These are phyloP conservation scores for Penicillium odoratum DNA, from an alignment of 495 filamentous ascomycete genomes.

Conservation along the genomic window DNA sequence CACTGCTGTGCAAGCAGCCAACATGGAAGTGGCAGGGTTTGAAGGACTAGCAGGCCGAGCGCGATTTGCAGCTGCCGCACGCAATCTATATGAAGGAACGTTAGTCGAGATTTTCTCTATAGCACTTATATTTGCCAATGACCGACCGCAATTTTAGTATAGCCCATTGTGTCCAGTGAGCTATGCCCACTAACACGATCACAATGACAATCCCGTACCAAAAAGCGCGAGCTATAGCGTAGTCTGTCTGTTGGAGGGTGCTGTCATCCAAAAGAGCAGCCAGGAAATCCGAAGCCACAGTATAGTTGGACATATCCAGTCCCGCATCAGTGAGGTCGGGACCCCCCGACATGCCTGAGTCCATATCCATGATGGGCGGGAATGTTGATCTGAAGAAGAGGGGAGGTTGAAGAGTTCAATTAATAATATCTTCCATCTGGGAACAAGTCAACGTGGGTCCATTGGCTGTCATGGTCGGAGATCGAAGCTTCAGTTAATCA, in stretches of 20 bases:
- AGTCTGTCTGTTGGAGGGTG: slow-evolving; percentile 2
- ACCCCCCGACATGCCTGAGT: slow-evolving; percentile 14
- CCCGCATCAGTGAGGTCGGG: slow-evolving; percentile 14
- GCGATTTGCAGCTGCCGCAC: slow-evolving; percentile 4
- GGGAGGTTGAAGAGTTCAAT: background rate
- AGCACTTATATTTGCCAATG: background rate
- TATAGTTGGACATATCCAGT: slow-evolving; percentile 16
- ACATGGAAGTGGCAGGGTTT: slow-evolving; percentile 3
- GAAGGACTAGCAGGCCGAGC: slow-evolving; percentile 4
- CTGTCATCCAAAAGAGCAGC: slow-evolving; percentile 10
- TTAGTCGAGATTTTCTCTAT: background rate
- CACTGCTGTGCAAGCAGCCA: slow-evolving; percentile 12
- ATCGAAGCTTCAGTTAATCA: background rate
- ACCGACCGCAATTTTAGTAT: slow-evolving; percentile 9
- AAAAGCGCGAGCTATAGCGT: slow-evolving; percentile 11
- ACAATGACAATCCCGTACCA: slow-evolving; percentile 17
- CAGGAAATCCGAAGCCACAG: slow-evolving; percentile 12
- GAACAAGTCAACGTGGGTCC: background rate
- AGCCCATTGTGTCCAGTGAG: slow-evolving; percentile 8
- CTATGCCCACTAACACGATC: slow-evolving; percentile 7
- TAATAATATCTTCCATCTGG: background rate
- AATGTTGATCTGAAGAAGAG: background rate
- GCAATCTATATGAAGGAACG: slow-evolving; percentile 1
- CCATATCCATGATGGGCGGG: slow-evolving; percentile 6
- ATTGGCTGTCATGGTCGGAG: background rate